Evolutionary conservation across 2,329 filamentous ascomycete genomes (phyloP).

Genomic region (Neonectria ditissima): DNA sequence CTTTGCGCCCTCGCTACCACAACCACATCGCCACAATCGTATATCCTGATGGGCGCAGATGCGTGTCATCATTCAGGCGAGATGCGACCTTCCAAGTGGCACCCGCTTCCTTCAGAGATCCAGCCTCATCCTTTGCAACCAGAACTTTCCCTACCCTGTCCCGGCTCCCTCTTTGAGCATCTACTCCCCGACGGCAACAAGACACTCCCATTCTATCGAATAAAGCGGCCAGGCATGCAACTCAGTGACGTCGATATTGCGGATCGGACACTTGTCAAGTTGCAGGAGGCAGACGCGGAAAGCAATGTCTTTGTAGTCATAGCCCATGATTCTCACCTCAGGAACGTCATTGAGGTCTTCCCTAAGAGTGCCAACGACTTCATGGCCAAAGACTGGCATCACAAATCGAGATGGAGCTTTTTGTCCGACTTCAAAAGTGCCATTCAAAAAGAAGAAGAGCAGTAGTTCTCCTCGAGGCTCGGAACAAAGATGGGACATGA

Average conservation of each 20-base stretch:
- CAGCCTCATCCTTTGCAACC: neutral
- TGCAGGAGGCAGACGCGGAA: neutral
- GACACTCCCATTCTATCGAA: neutral
- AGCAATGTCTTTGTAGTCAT: slow-evolving; percentile 8
- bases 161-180: slow-evolving; percentile 1
- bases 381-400: neutral
- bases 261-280: neutral
- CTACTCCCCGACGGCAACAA: neutral
- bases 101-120: neutral
- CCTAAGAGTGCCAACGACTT: slow-evolving; percentile 3
- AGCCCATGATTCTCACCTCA: slow-evolving; percentile 5
- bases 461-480: neutral
- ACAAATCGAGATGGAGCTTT: neutral
- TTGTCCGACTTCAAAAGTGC: neutral
- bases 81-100: slow-evolving; percentile 46
- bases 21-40: slow-evolving; percentile 29
- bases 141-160: neutral
- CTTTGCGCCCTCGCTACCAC: slow-evolving; percentile 36
- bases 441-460: neutral
- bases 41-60: slow-evolving; percentile 41
- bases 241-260: neutral
- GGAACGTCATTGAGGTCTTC: slow-evolving; percentile 1
- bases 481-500: neutral
- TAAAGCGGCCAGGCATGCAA: neutral
- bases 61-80: slow-evolving; percentile 36